Evolutionary conservation across 2,329 filamentous ascomycete genomes (phyloP), one percentile per base, ranked within the genome.

Genomic region (Aureobasidium sp.): DNA sequence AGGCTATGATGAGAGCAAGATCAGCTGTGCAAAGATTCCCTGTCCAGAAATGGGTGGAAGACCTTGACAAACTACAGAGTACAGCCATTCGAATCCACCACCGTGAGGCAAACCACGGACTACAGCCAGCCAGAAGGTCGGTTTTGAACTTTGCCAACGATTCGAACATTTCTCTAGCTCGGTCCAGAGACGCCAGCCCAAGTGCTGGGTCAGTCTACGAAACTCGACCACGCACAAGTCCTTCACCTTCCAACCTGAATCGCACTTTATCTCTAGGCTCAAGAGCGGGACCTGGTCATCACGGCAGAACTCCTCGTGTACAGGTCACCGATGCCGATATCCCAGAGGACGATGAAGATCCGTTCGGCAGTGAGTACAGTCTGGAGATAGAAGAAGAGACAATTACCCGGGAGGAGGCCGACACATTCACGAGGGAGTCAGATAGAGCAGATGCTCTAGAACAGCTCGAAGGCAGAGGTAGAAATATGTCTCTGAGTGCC

Each of bases 21-120:
- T 85, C 83, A 21, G 84, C 82, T 3, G 83, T 84, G 66, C 85
- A 88, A 68, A 79, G 85, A 36, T 88, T 88, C 73, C 85, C 85
- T 14, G 84, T 88, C 13, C 82, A 81, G 6, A 83, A 87, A 67
- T 88, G 85, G 85, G 77, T 86, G 54, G 81, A 86, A 67, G 82
- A 85, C 64, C 73, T 87, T 11, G 84, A 86, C 64, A 83, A 34
- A 44, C 77, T 88, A 14, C 85, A 88, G 67, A 75, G 75, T 14
- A 83, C 81, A 10, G 78, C 84, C 0, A 86, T 87, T 68, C 79
- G 80, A 49, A 77, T 85, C 21, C 79, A 82, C 67, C 42, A 58
- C 7, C 67, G 67, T 5, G 67, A 67, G 37, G 50, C 68, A 29
- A 70, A 70, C 25, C 70, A 70, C n/a, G 72, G 70, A 69, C 71